Evolutionary conservation across 768 basidiomycete species (phyloP).

Genomic region (Calocybe cyanea): DNA sequence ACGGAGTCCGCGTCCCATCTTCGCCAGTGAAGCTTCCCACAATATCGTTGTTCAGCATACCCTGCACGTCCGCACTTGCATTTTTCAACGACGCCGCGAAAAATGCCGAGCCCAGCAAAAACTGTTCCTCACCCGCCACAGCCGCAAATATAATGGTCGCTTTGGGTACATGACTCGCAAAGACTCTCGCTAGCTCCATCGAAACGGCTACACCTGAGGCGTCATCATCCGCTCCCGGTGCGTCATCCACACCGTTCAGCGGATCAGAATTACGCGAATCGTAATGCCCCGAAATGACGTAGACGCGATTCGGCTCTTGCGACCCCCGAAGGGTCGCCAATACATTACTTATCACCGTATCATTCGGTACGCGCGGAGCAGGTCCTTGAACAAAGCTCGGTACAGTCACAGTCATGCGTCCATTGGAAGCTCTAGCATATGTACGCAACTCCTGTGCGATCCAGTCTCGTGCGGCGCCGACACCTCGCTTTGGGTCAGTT

Average conservation of each 20-base stretch:
- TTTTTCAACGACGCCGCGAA: slow-evolving; percentile 40
- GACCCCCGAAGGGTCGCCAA: slow-evolving; percentile 47
- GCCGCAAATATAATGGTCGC: slow-evolving; percentile 52
- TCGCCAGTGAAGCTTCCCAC: slow-evolving; percentile 50
- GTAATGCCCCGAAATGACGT: slow-evolving; percentile 54
- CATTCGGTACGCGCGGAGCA: slow-evolving; percentile 29
- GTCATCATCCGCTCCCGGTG: slow-evolving; percentile 53
- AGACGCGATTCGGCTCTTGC: slow-evolving; percentile 44
- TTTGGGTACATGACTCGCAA: slow-evolving; percentile 41
- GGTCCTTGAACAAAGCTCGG: slow-evolving; percentile 42
- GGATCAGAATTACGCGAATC: slow-evolving; percentile 41
- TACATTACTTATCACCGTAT: slow-evolving; percentile 49
- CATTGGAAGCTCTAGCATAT: slow-evolving; percentile 33
- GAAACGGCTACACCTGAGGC: slow-evolving; percentile 51
- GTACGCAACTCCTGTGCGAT: slow-evolving; percentile 42
- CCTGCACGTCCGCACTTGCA: slow-evolving; percentile 47
- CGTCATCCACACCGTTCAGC: slow-evolving; percentile 38
- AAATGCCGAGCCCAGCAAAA: slow-evolving; percentile 43
- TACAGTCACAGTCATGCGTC: slow-evolving; percentile 41
- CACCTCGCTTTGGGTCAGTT: slow-evolving; percentile 48
- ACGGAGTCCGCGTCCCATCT: slow-evolving; percentile 41
- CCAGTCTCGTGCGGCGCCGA: slow-evolving; percentile 56
- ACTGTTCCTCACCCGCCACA: slow-evolving; percentile 52
- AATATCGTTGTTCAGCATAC: slow-evolving; percentile 57
- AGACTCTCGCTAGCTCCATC: slow-evolving; percentile 50